Evolutionary conservation across 768 basidiomycete genomes (phyloP).

Genomic region (Daedaleopsis sinensis): DNA sequence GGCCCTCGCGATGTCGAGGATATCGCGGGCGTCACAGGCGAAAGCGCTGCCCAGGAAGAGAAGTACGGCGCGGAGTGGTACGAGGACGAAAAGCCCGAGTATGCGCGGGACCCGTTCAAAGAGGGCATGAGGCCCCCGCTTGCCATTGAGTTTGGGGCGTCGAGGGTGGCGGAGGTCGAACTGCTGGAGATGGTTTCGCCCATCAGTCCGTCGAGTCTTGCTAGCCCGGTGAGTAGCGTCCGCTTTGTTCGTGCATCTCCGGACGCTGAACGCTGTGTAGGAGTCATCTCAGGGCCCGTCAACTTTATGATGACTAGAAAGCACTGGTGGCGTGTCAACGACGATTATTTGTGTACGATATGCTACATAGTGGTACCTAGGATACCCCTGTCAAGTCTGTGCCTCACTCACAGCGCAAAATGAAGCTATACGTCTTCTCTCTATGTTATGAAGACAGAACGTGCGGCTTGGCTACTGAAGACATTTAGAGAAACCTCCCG

Average conservation of each 20-base stretch:
- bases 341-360: too few species aligned
- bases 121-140: background rate
- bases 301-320: background rate
- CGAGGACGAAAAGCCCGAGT: background rate
- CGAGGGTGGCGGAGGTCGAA: background rate
- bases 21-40: background rate
- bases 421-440: too few species aligned
- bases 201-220: background rate
- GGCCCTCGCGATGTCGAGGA: background rate
- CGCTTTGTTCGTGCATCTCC: background rate
- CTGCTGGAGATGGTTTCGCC: background rate
- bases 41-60: background rate
- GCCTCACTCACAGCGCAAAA: too few species aligned
- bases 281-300: background rate
- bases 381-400: too few species aligned
- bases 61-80: background rate
- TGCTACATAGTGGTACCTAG: too few species aligned
- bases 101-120: background rate
- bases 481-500: too few species aligned
- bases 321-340: too few species aligned
- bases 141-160: background rate
- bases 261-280: background rate
- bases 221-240: background rate
- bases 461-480: too few species aligned
- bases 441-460: too few species aligned